Evolutionary conservation across 2,329 filamentous ascomycete genomes (phyloP).

Genomic region (Monosporascus sp.): DNA sequence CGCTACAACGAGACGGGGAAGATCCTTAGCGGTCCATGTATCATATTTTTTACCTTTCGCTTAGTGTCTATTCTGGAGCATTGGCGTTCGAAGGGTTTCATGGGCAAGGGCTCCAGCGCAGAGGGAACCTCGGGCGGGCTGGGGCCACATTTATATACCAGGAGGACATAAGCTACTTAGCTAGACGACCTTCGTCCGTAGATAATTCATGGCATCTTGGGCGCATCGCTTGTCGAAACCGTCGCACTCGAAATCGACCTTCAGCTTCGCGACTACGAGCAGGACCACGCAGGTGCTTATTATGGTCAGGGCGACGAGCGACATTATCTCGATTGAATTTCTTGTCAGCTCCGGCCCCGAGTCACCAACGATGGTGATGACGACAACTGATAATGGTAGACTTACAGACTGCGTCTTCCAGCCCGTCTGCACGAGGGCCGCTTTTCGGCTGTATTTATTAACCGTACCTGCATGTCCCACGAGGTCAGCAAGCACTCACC

Average conservation of each 20-base stretch:
- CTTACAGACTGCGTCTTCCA: constrained; percentile 83
- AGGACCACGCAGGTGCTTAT: constrained; percentile 62
- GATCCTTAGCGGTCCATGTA: not conserved
- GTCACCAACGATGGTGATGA: not conserved
- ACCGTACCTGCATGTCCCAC: constrained; percentile 50
- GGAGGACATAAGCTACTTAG: not conserved
- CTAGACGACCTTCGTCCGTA: constrained; percentile 15
- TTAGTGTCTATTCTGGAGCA: constrained; percentile 3
- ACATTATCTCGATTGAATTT: constrained; percentile 48
- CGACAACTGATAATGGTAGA: constrained; percentile 2
- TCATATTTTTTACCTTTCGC: constrained; percentile 1
- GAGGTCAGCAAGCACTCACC: too few species aligned
- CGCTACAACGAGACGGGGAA: not conserved
- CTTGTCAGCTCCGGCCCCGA: constrained; percentile 1
- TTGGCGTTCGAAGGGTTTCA: constrained; percentile 1
- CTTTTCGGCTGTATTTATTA: constrained; percentile 71
- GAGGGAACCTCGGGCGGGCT: too few species aligned
- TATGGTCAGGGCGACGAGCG: constrained; percentile 56
- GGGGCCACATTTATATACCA: constrained; percentile 5
- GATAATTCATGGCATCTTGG: not conserved
- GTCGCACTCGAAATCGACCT: constrained; percentile 13
- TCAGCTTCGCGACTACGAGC: constrained; percentile 43
- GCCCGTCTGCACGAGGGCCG: constrained; percentile 84
- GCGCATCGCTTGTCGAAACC: not conserved
- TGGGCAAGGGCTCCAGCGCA: too few species aligned